Evolutionary conservation across 2,329 filamentous ascomycete species (phyloP).

Genomic region (Lachnellula hyalina): DNA sequence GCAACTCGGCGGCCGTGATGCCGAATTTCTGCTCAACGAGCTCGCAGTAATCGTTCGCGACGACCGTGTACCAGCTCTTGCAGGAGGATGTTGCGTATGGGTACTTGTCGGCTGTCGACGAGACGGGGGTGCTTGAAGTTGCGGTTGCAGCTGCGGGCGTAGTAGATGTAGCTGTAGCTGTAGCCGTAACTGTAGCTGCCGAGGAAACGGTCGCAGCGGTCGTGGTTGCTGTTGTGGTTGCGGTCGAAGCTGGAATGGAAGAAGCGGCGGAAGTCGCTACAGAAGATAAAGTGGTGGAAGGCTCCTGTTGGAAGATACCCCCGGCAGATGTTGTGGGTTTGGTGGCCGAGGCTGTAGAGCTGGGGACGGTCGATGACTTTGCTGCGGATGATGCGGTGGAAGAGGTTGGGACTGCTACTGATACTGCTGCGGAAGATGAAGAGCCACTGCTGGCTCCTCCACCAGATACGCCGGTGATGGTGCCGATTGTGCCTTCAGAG

Average conservation of each 20-base stretch:
- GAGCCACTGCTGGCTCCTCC: background rate
- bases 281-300: too few relatives aligned
- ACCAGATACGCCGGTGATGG: background rate
- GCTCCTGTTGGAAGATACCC: too few relatives aligned
- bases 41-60: slow-evolving; percentile 22
- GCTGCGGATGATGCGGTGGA: background rate
- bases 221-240: background rate
- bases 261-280: background rate
- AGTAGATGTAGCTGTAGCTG: background rate
- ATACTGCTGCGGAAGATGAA: background rate
- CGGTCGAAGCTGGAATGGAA: background rate
- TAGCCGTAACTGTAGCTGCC: background rate
- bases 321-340: too few relatives aligned
- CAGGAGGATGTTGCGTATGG: slow-evolving; percentile 1
- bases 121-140: background rate
- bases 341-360: background rate
- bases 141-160: background rate
- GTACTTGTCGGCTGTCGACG: slow-evolving; percentile 1
- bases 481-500: slow-evolving; percentile 10
- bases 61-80: slow-evolving; percentile 2
- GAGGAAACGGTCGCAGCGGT: background rate
- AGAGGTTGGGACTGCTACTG: background rate
- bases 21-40: slow-evolving; percentile 23
- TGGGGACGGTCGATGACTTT: background rate
- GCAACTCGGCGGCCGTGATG: slow-evolving; percentile 28